Evolutionary conservation across 768 basidiomycete genomes (phyloP), one percentile per base, ranked within the genome.

Genomic region (Termitomyces sp.): DNA sequence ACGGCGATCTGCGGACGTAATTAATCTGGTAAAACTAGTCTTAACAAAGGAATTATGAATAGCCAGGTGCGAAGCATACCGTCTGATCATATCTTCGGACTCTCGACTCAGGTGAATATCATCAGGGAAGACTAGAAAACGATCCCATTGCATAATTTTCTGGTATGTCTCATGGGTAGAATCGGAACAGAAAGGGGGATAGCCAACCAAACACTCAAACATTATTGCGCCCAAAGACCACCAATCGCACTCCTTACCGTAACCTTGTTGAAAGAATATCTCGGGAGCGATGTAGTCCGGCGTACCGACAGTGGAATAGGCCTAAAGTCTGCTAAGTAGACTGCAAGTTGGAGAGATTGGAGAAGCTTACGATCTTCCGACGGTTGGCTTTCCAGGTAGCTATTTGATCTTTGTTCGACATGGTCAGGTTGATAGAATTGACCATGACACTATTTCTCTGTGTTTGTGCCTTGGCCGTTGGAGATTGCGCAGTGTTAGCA

Each of bases 341-440:
- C 49, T 42, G 18, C 49, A 31, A 34, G 42, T 48, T 34, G 54
- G 36, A 33, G 36, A 33, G n/a, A 22, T 26, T 36, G 31, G 13
- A 33, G 22, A n/a, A 10, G 70, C 81, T 56, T 66, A 93, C 93
- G 60, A 99, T 78, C 73, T 98, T 98, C 65, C 97, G 81, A 50
- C 97, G 83, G 72, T 98, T 99, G 13, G 95, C 96, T 72, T 98
- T 98, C 97, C 96, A 99, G 0, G 97, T 98, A 36, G 93, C 93
- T 60, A 98, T 98, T 67, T 89, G 85, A 67, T 93, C 90, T 70
- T 92, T 95, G 68, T 83, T 91, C 34, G 90, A 85, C 85, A 98
- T 96, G 0, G 96, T 98, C 57, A 98, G 72, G 66, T 98, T 92
- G 67, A 98, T 99, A 12, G 94, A 88, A 70, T 98, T 97, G 64